Evolutionary conservation across 148 eudicot genomes (phyloP).

Genomic region (Camellia sinensis): DNA sequence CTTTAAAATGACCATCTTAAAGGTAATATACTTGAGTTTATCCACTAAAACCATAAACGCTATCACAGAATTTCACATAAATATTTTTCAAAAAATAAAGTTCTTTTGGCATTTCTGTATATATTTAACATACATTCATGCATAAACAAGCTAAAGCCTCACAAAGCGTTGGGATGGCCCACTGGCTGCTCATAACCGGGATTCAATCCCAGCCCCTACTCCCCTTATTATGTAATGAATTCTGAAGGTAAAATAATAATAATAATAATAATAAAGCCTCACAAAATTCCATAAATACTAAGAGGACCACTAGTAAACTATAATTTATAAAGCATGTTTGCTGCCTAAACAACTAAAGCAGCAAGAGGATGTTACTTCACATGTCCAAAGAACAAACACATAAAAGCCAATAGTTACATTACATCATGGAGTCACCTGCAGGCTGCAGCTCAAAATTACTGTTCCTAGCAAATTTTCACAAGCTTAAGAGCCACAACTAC

Average conservation of each 20-base stretch:
- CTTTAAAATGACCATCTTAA: too few relatives aligned
- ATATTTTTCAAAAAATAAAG: too few relatives aligned
- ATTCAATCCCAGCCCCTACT: too few relatives aligned
- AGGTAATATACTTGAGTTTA: too few relatives aligned
- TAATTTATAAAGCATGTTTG: neutral
- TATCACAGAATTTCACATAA: neutral
- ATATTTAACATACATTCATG: neutral
- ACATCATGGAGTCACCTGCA: neutral
- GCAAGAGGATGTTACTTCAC: too few relatives aligned
- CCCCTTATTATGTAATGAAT: too few relatives aligned
- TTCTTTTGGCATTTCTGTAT: neutral
- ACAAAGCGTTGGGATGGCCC: too few relatives aligned
- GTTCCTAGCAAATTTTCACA: neutral
- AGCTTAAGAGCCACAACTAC: neutral
- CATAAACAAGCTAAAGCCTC: neutral
- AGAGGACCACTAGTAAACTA: neutral
- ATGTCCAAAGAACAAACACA: neutral
- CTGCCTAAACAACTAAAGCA: neutral
- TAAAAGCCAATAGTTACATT: neutral
- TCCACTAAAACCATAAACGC: too few relatives aligned
- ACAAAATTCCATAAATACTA: too few relatives aligned
- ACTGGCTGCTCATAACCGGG: too few relatives aligned
- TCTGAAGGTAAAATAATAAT: too few relatives aligned
- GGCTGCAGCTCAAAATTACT: neutral
- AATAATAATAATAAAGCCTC: too few relatives aligned